phyloP scores from a whole-genome alignment of 108 stramenopile genomes.

The Licmophora abbreviata region DNA sequence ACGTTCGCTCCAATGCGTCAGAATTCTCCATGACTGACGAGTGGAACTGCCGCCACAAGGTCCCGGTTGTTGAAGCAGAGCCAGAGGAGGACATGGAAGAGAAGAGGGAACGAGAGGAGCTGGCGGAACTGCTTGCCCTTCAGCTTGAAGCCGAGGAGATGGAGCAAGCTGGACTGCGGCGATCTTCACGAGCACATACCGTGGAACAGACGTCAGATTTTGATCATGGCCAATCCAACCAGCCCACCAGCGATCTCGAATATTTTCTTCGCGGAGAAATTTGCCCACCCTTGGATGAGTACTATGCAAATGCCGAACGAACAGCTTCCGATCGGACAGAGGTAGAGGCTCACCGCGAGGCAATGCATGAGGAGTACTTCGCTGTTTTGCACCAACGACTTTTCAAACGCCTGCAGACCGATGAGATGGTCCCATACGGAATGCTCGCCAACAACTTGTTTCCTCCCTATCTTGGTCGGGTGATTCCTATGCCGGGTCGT shows the following conservation, averaged over 20 bases:
- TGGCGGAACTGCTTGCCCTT: neutral
- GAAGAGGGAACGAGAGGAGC: constrained; percentile 5
- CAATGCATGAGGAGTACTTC: constrained; percentile 58
- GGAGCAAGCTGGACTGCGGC: constrained; percentile 3
- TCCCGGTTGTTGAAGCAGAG: neutral
- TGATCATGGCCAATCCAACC: neutral
- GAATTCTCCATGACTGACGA: constrained; percentile 29
- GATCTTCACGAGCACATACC: neutral
- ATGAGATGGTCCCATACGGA: constrained; percentile 22
- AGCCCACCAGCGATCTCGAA: neutral
- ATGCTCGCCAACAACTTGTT: constrained; percentile 50
- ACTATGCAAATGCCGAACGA: neutral
- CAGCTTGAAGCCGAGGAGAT: constrained; percentile 1
- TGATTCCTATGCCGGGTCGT: constrained; percentile 26
- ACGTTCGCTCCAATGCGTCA: constrained; percentile 16
- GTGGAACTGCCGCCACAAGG: constrained; percentile 28
- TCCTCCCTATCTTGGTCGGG: constrained; percentile 77
- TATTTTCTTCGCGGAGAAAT: neutral
- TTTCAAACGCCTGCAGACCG: constrained; percentile 10
- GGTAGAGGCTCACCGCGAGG: constrained; percentile 52
- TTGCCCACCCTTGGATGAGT: neutral
- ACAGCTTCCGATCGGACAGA: constrained; percentile 28
- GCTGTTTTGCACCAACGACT: constrained; percentile 48
- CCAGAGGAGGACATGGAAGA: neutral
- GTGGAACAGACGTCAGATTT: too few species aligned